Percentiles rank a stretch among this genome's conserved stretches.
phyloP scores from a whole-genome alignment of 2,329 filamentous ascomycete species.

The Penicillium janthinellum region DNA sequence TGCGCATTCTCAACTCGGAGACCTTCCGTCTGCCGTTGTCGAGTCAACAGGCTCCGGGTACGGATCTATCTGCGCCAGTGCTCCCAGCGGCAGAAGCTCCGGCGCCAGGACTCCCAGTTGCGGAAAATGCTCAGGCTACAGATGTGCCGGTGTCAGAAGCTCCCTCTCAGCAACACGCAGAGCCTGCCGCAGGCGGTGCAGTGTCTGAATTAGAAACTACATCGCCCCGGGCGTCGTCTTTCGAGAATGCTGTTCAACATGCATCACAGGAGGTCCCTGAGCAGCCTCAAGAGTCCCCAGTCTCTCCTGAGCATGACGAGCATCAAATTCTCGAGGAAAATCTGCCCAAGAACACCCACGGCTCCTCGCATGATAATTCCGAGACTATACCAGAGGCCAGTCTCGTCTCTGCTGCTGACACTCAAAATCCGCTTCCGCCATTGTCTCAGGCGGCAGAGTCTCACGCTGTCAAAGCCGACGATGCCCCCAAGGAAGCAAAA shows the following conservation, averaged over 20 bases:
- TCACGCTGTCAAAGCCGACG: background rate
- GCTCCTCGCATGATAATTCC: background rate
- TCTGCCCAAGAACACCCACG: too few species aligned
- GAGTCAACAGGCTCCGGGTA: background rate
- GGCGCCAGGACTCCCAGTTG: background rate
- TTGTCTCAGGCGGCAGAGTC: background rate
- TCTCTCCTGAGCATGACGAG: background rate
- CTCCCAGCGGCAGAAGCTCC: background rate
- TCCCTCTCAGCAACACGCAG: background rate
- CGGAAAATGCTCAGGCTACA: background rate
- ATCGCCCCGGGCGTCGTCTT: background rate
- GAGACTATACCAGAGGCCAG: background rate
- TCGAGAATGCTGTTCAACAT: background rate
- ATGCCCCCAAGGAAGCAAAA: background rate
- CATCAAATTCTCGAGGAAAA: background rate
- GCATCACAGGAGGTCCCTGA: background rate
- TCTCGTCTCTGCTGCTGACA: background rate
- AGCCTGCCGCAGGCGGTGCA: background rate
- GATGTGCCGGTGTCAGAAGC: background rate
- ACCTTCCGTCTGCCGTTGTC: background rate
- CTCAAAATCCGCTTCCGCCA: background rate
- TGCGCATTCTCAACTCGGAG: conserved; percentile 75
- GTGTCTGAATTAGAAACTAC: background rate
- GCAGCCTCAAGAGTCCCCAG: background rate
- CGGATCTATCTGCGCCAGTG: background rate